Evolutionary conservation across 1,284 basidiomycete species (phyloP).

Genomic region (Cutaneotrichosporon spelunceum): DNA sequence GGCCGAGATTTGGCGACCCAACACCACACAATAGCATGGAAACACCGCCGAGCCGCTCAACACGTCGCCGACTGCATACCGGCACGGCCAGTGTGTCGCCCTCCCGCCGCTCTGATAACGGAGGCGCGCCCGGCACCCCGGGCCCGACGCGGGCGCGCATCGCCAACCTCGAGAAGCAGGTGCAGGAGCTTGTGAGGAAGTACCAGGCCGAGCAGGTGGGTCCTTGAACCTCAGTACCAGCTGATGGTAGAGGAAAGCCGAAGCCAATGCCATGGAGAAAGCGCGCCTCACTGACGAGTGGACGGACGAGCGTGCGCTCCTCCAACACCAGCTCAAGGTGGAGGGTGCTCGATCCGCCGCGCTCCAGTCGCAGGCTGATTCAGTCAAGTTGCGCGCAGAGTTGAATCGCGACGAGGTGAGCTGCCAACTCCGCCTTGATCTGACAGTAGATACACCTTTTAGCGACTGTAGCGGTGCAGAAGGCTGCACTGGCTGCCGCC

Average conservation of each 20-base stretch:
- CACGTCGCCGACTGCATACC: background rate
- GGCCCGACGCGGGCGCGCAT: conserved; percentile 36
- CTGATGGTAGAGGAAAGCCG: conserved; percentile 25
- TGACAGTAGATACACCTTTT: conserved; percentile 35
- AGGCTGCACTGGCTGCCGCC: conserved; percentile 38
- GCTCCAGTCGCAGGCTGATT: conserved; percentile 25
- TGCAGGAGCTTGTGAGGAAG: conserved; percentile 40
- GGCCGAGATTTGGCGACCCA: background rate
- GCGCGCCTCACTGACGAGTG: conserved; percentile 4
- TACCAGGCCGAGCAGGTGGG: conserved; percentile 34
- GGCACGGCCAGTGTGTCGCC: background rate
- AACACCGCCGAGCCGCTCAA: background rate
- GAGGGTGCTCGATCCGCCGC: conserved; percentile 4
- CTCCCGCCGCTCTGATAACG: background rate
- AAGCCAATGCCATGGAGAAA: conserved; percentile 15
- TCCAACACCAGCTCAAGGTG: conserved; percentile 7
- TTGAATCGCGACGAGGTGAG: conserved; percentile 43
- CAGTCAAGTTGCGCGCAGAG: conserved; percentile 29
- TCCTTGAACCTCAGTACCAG: background rate
- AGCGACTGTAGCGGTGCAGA: conserved; percentile 37
- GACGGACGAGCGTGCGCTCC: conserved; percentile 8
- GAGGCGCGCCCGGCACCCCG: conserved; percentile 35
- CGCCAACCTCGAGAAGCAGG: conserved; percentile 34
- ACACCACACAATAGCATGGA: background rate
- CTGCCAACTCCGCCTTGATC: background rate